Evolutionary conservation across 2,329 filamentous ascomycete genomes (phyloP).

Genomic region (Colletotrichum sp.): DNA sequence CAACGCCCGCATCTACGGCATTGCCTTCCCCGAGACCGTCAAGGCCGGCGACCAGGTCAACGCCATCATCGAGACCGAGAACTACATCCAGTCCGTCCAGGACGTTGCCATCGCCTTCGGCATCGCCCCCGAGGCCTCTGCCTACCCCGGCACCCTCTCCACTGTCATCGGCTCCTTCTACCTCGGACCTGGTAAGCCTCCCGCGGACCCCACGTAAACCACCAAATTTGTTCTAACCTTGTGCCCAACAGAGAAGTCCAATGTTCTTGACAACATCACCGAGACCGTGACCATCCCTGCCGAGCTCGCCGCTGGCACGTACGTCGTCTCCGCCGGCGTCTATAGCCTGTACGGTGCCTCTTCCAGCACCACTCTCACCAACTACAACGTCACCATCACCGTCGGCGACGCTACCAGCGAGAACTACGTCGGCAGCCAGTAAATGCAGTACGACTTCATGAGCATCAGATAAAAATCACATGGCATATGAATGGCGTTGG

Average conservation of each 20-base stretch:
- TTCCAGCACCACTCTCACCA: constrained; percentile 19
- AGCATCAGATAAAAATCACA: not conserved
- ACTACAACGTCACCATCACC: constrained; percentile 30
- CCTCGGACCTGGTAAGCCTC: constrained; percentile 38
- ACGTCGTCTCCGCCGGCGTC: constrained; percentile 30
- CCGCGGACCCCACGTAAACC: not conserved
- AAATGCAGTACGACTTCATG: not conserved
- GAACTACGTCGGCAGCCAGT: constrained; percentile 39
- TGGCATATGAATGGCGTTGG: not conserved
- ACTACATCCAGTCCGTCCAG: constrained; percentile 49
- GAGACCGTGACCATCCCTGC: constrained; percentile 30
- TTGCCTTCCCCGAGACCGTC: constrained; percentile 45
- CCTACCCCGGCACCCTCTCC: constrained; percentile 28
- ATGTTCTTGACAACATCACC: constrained; percentile 28
- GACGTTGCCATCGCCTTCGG: constrained; percentile 52
- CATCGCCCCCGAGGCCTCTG: constrained; percentile 27
- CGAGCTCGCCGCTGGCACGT: constrained; percentile 22
- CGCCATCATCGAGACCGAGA: constrained; percentile 41
- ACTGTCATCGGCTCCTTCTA: constrained; percentile 32
- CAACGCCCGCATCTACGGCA: constrained; percentile 46
- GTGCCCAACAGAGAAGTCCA: constrained; percentile 27
- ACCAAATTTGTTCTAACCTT: too few relatives aligned
- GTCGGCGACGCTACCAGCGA: constrained; percentile 30
- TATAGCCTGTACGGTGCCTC: constrained; percentile 32
- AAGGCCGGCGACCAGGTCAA: constrained; percentile 35